Percentiles rank a stretch among this genome's conserved stretches.
Evolutionary conservation across 768 basidiomycete species (phyloP).

Genomic region (Leucosporidium yakuticum): DNA sequence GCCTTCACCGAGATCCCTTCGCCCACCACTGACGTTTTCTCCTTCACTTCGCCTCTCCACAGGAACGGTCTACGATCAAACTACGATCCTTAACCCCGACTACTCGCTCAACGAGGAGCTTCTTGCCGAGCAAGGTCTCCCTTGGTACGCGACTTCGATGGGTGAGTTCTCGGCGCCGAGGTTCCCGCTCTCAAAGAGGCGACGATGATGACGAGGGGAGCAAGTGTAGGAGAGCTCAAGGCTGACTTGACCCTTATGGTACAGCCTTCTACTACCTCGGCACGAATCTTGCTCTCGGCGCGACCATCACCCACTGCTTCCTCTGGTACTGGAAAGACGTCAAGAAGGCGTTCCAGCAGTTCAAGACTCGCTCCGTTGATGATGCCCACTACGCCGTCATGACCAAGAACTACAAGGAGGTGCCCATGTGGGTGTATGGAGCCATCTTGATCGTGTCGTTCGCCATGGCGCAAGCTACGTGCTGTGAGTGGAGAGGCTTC

Average conservation of each 20-base stretch:
- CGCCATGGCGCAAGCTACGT: constrained; percentile 27
- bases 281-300: constrained; percentile 25
- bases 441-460: constrained; percentile 23
- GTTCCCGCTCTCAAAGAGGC: too few relatives aligned
- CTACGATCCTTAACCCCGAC: constrained; percentile 36
- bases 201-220: too few relatives aligned
- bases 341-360: constrained; percentile 22
- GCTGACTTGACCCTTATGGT: too few relatives aligned
- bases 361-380: constrained; percentile 23
- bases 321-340: constrained; percentile 23
- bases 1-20: too few relatives aligned
- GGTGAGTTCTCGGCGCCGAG: too few relatives aligned
- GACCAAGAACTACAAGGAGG: constrained; percentile 22
- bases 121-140: constrained; percentile 19
- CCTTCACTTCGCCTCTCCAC: too few relatives aligned
- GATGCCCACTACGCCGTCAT: too few relatives aligned
- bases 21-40: too few relatives aligned
- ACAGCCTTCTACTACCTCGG: constrained; percentile 14
- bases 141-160: constrained; percentile 23
- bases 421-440: constrained; percentile 37
- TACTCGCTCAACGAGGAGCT: constrained; percentile 37
- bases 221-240: too few relatives aligned
- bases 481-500: constrained; percentile 12
- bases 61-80: constrained; percentile 36
- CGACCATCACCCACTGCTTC: constrained; percentile 30